phyloP scores from a whole-genome alignment of 1,284 basidiomycete genomes.

The Moesziomyces globuligerus region DNA sequence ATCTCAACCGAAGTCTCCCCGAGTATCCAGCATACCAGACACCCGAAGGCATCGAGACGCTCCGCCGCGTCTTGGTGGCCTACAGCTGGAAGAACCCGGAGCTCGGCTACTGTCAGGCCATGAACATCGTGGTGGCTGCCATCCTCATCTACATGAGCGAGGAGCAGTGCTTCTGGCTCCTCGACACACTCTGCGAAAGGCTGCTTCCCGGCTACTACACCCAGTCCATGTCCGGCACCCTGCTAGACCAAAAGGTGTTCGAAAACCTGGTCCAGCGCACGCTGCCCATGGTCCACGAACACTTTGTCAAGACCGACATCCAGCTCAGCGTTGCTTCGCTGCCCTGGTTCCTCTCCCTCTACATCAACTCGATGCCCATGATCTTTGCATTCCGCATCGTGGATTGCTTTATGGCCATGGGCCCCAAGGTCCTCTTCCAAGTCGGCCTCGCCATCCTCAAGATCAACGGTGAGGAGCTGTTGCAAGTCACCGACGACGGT shows the following conservation, averaged over 20 bases:
- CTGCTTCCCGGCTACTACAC: constrained; percentile 97
- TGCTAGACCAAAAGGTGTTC: constrained; percentile 97
- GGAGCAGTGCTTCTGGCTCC: constrained; percentile 97
- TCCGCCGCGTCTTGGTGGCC: constrained; percentile 91
- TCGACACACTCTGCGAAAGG: constrained; percentile 93
- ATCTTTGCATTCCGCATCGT: constrained; percentile 98
- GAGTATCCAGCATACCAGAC: constrained; percentile 65
- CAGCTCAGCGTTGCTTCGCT: constrained; percentile 96
- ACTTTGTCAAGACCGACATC: constrained; percentile 90
- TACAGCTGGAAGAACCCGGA: constrained; percentile 98
- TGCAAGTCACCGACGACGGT: constrained; percentile 97
- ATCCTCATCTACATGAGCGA: constrained; percentile 98
- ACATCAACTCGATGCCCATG: constrained; percentile 99
- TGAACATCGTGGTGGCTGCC: constrained; percentile 83
- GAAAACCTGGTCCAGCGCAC: constrained; percentile 91
- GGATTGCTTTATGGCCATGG: constrained; percentile 99
- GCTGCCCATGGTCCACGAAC: constrained; percentile 83
- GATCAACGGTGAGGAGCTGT: constrained; percentile 92
- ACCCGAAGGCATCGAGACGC: constrained; percentile 70
- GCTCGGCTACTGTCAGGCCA: constrained; percentile 68
- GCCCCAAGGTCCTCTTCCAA: constrained; percentile 97
- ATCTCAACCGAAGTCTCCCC: constrained; percentile 78
- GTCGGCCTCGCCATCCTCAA: constrained; percentile 93
- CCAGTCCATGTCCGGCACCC: constrained; percentile 97
- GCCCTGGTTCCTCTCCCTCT: constrained; percentile 91